Percentiles rank a stretch among this genome's conserved stretches.
phyloP scores from a whole-genome alignment of 768 basidiomycete species.

The Udeniomyces megalosporus region DNA sequence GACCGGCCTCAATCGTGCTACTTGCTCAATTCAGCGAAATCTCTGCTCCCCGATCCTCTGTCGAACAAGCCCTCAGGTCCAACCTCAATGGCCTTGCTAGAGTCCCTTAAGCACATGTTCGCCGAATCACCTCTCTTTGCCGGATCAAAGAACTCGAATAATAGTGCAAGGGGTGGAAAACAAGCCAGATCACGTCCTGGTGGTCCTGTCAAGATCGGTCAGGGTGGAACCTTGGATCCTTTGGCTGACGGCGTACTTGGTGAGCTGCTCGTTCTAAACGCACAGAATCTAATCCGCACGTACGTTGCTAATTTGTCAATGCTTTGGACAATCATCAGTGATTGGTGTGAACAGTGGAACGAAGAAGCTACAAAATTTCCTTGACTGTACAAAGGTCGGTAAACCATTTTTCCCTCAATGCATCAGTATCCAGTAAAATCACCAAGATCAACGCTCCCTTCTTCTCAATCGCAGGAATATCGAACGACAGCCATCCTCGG shows the following conservation, averaged over 20 bases:
- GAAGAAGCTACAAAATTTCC: slow-evolving; percentile 63
- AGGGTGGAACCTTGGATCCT: slow-evolving; percentile 91
- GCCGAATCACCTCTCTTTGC: slow-evolving; percentile 60
- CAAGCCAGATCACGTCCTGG: too few species aligned
- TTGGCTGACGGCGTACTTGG: slow-evolving; percentile 89
- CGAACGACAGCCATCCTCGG: slow-evolving; percentile 77
- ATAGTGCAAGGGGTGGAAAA: slow-evolving; percentile 32
- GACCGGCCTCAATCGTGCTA: too few species aligned
- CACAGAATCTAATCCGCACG: neutral
- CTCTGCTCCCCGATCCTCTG: too few species aligned
- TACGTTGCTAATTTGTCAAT: neutral
- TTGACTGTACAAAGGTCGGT: slow-evolving; percentile 74
- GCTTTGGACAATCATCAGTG: slow-evolving; percentile 37
- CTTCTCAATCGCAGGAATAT: slow-evolving; percentile 54
- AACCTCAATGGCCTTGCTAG: slow-evolving; percentile 78
- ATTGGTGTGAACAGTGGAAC: slow-evolving; percentile 80
- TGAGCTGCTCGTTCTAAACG: slow-evolving; percentile 28
- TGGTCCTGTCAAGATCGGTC: slow-evolving; percentile 61
- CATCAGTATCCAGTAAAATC: neutral
- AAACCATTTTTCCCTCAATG: neutral
- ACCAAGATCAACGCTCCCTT: neutral
- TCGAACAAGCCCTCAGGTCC: slow-evolving; percentile 49
- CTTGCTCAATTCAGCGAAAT: too few species aligned
- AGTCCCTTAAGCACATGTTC: slow-evolving; percentile 67
- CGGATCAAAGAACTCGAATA: slow-evolving; percentile 37